Evolutionary conservation across 2,329 filamentous ascomycete species (phyloP).

Genomic region (Purpureocillium lavendulum): DNA sequence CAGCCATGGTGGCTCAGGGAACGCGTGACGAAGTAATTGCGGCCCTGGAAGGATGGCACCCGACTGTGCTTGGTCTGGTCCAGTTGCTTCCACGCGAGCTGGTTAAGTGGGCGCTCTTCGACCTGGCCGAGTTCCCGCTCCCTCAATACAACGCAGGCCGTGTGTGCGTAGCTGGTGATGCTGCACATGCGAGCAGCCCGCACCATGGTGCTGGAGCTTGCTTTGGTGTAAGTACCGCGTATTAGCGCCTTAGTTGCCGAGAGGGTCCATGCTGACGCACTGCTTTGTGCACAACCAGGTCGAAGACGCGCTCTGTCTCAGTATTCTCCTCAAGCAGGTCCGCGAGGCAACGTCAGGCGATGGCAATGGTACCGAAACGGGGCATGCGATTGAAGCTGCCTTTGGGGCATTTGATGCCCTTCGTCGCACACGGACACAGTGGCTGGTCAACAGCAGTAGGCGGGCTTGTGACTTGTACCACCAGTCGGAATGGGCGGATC

Average conservation of each 20-base stretch:
- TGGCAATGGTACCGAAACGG: background rate
- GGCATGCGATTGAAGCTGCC: background rate
- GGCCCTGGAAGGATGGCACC: background rate
- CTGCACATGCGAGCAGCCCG: slow-evolving; percentile 54
- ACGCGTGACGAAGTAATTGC: background rate
- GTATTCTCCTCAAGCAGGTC: background rate
- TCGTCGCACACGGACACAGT: slow-evolving; percentile 38
- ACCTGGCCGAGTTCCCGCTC: slow-evolving; percentile 33
- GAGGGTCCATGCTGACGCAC: no score
- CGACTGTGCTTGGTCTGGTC: background rate
- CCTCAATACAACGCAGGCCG: slow-evolving; percentile 32
- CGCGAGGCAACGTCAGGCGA: background rate
- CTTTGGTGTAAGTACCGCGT: slow-evolving; percentile 27
- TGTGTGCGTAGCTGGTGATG: slow-evolving; percentile 48
- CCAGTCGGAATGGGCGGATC: background rate
- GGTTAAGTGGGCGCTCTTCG: slow-evolving; percentile 36
- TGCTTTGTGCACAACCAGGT: slow-evolving; percentile 19
- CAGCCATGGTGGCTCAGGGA: background rate
- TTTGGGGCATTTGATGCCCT: slow-evolving; percentile 36
- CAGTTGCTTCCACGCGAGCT: background rate
- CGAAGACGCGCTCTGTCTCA: slow-evolving; percentile 34
- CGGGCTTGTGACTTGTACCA: slow-evolving; percentile 11
- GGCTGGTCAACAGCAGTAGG: slow-evolving; percentile 41
- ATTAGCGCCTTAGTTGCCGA: no score
- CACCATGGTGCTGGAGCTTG: slow-evolving; percentile 51